Evolutionary conservation across 768 basidiomycete genomes (phyloP).

Genomic region (Rickenella mellea): DNA sequence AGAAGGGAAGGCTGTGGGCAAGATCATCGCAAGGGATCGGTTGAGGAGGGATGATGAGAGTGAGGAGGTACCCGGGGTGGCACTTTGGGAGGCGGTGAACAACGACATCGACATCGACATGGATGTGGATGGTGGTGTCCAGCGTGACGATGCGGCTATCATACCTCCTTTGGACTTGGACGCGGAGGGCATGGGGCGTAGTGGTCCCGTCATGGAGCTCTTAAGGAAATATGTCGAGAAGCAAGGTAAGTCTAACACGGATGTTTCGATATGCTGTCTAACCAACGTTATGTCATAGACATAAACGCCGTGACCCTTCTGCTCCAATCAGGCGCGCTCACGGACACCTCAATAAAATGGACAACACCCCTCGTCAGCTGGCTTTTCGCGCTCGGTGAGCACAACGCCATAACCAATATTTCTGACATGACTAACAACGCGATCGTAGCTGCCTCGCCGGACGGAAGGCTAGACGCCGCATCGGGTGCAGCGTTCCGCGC

Average conservation of each 20-base stretch:
- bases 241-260: neutral
- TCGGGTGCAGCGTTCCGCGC: too few relatives aligned
- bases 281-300: neutral
- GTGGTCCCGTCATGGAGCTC: neutral
- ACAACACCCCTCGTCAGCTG: too few relatives aligned
- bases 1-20: conserved; percentile 20
- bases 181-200: too few relatives aligned
- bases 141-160: too few relatives aligned
- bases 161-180: too few relatives aligned
- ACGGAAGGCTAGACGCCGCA: conserved; percentile 31
- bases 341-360: neutral
- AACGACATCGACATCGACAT: conserved; percentile 13
- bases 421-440: too few relatives aligned
- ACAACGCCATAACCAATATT: neutral
- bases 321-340: neutral
- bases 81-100: conserved; percentile 21
- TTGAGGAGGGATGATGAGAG: conserved; percentile 7
- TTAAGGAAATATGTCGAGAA: neutral
- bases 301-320: neutral
- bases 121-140: neutral
- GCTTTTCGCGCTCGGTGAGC: neutral
- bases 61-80: conserved; percentile 13
- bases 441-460: conserved; percentile 24
- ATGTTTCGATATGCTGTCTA: neutral
- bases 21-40: conserved; percentile 16